Evolutionary conservation across 176 grass and related monocot species (phyloP).

Genomic region (maize (Zea mays)): DNA sequence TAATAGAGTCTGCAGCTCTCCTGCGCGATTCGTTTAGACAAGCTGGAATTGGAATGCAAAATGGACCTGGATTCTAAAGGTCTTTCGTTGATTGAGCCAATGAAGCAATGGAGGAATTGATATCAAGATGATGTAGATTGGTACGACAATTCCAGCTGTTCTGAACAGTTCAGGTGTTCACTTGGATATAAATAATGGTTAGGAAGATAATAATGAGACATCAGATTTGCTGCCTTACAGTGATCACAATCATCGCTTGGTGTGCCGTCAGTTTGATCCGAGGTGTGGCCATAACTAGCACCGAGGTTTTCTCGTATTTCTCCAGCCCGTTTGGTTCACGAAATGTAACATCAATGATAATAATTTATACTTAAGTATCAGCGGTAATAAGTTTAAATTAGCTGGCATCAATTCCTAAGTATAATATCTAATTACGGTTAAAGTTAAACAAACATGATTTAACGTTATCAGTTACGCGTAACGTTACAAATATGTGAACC

Average conservation of each 20-base stretch:
- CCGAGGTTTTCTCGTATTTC: slow-evolving; percentile 31
- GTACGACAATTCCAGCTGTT: slow-evolving; percentile 59
- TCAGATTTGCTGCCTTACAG: slow-evolving; percentile 41
- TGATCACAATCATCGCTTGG: slow-evolving; percentile 31
- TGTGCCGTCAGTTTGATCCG: slow-evolving; percentile 27
- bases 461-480: not conserved
- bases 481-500: too few relatives aligned
- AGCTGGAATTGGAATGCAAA: not conserved
- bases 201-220: not conserved
- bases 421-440: too few relatives aligned
- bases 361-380: slow-evolving; percentile 22
- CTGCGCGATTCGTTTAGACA: not conserved
- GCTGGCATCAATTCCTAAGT: too few relatives aligned
- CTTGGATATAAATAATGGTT: not conserved
- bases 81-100: slow-evolving; percentile 40
- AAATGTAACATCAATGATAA: too few relatives aligned
- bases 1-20: not conserved
- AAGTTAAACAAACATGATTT: too few relatives aligned
- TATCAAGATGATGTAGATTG: slow-evolving; percentile 59
- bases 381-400: slow-evolving; percentile 17
- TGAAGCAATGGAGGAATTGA: slow-evolving; percentile 41
- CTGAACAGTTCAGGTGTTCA: slow-evolving; percentile 37
- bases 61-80: slow-evolving; percentile 6
- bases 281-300: slow-evolving; percentile 29
- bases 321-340: slow-evolving; percentile 14